A percentile compares a stretch with the other conserved stretches of the same genome.
These are phyloP conservation scores for Trametes maxima DNA, from an alignment of 768 basidiomycete genomes.

Conservation along the genomic window DNA sequence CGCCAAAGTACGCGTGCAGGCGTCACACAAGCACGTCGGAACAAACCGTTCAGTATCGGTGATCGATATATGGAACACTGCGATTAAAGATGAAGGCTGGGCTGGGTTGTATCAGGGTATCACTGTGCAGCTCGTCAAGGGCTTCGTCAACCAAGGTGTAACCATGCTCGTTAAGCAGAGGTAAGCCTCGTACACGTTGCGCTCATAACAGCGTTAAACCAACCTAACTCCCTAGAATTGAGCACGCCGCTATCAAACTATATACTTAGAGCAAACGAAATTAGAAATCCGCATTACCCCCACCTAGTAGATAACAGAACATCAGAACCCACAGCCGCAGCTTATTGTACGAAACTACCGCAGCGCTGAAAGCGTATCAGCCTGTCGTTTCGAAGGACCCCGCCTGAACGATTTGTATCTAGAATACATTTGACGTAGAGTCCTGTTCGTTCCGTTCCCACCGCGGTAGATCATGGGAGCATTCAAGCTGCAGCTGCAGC, in stretches of 20 bases:
- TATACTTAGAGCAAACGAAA: background rate
- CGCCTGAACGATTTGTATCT: too few species aligned
- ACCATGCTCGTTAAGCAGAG: slow-evolving; percentile 62
- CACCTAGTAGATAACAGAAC: too few species aligned
- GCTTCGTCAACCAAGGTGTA: slow-evolving; percentile 58
- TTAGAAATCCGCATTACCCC: too few species aligned
- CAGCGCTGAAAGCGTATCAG: too few species aligned
- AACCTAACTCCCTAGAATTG: background rate
- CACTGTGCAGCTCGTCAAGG: slow-evolving; percentile 52
- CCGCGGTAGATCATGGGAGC: too few species aligned
- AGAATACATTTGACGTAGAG: too few species aligned
- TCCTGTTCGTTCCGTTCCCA: too few species aligned
- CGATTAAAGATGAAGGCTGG: slow-evolving; percentile 20
- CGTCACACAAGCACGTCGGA: slow-evolving; percentile 26
- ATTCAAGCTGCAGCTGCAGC: too few species aligned
- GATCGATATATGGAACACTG: slow-evolving; percentile 27
- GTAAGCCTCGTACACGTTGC: slow-evolving; percentile 26
- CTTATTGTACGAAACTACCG: too few species aligned
- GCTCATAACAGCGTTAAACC: background rate
- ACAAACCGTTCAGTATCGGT: slow-evolving; percentile 23
- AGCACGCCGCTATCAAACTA: slow-evolving; percentile 2
- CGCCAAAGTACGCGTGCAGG: slow-evolving; percentile 57
- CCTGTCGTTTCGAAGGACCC: too few species aligned
- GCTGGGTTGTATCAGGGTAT: slow-evolving; percentile 54
- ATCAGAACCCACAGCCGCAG: too few species aligned